Conservation (phyloP, 768 basidiomycete species). For the Chalciporus sphaerocephalus region DNA sequence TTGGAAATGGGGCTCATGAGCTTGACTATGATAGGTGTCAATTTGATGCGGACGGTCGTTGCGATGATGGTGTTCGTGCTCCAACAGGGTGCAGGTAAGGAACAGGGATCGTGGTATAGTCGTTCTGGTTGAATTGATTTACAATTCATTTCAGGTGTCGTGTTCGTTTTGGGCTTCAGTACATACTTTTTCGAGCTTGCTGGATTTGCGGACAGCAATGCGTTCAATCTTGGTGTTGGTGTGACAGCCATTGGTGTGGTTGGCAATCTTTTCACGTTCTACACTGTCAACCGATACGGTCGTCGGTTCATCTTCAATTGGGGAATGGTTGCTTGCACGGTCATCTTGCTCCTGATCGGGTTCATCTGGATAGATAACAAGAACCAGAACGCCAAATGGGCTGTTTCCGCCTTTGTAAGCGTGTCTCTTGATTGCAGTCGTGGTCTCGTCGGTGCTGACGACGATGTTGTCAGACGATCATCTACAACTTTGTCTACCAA, state of each 20-base stretch:
- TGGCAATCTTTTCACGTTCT: conserved; percentile 26
- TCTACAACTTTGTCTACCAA: conserved; percentile 31
- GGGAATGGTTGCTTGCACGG: conserved; percentile 23
- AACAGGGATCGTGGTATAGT: background rate
- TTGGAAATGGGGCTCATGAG: too few species aligned
- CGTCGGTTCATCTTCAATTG: conserved; percentile 28
- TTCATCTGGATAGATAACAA: conserved; percentile 23
- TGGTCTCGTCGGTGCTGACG: background rate
- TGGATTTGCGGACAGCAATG: conserved; percentile 25
- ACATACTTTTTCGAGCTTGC: conserved; percentile 37
- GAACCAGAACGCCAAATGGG: conserved; percentile 17
- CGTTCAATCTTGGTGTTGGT: conserved; percentile 32
- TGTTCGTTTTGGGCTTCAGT: conserved; percentile 27
- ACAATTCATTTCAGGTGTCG: conserved; percentile 14
- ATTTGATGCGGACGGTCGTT: conserved; percentile 23
- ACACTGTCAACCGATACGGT: conserved; percentile 20
- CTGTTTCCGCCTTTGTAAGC: conserved; percentile 20
- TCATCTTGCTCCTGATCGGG: conserved; percentile 24
- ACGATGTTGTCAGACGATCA: conserved; percentile 17
- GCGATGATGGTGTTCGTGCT: conserved; percentile 32
- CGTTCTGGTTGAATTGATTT: background rate
- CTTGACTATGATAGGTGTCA: conserved; percentile 13
- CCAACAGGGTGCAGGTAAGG: conserved; percentile 23
- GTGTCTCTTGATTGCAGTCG: background rate
- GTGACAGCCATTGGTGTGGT: conserved; percentile 27